Evolutionary conservation across 805 yeast genomes (phyloP).

Genomic region (Candida patagonica): DNA sequence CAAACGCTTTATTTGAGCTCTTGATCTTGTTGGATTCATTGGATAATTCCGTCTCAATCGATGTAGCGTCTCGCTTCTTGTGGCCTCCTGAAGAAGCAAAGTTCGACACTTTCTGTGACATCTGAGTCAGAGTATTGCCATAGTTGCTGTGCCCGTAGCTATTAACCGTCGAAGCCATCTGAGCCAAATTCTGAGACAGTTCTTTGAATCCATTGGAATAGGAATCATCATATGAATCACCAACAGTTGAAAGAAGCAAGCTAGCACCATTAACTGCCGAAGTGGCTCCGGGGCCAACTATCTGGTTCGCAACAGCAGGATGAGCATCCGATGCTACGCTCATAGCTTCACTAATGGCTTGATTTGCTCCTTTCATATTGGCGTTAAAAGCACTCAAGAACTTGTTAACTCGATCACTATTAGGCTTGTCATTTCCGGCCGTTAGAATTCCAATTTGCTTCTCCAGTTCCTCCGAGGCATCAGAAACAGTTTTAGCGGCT

Average conservation of each 20-base stretch:
- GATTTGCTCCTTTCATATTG: neutral
- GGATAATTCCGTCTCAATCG: no score
- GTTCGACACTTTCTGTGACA: conserved; percentile 6
- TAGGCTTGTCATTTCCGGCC: neutral
- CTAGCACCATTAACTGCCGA: conserved; percentile 26
- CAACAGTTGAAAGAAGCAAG: conserved; percentile 16
- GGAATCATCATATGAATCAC: neutral
- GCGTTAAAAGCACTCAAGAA: neutral
- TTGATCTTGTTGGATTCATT: no score
- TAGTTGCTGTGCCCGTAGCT: conserved; percentile 5
- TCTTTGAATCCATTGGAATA: neutral
- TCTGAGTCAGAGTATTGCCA: conserved; percentile 4
- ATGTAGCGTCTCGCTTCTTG: conserved; percentile 1
- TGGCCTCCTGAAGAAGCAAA: neutral
- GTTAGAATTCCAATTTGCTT: conserved; percentile 1
- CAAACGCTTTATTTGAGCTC: no score
- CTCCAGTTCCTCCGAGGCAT: neutral
- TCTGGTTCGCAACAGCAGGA: neutral
- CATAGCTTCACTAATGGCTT: conserved; percentile 1
- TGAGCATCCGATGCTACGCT: neutral
- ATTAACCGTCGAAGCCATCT: conserved; percentile 4
- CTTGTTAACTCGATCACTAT: neutral
- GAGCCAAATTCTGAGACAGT: conserved; percentile 3
- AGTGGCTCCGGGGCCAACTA: conserved; percentile 21
- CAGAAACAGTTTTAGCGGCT: neutral